phyloP scores from a whole-genome alignment of 2,329 filamentous ascomycete genomes.

The Cytospora piceicola region DNA sequence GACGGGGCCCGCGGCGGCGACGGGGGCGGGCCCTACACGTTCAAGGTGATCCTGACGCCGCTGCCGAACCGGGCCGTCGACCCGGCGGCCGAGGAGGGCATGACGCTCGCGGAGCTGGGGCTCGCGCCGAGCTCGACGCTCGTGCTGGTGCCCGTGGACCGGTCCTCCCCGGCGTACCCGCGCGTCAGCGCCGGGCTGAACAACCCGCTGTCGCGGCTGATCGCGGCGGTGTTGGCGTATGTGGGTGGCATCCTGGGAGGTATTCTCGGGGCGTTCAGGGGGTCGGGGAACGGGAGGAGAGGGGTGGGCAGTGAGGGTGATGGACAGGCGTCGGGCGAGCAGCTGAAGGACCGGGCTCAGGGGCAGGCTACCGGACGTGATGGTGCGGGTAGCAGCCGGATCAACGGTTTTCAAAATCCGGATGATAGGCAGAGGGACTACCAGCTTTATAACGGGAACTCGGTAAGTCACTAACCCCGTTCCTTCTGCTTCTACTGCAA shows the following conservation, averaged over 20 bases:
- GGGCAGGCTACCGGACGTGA: slow-evolving; percentile 38
- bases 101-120: slow-evolving; percentile 69
- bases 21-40: slow-evolving; percentile 70
- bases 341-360: slow-evolving; percentile 12
- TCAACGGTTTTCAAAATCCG: slow-evolving; percentile 57
- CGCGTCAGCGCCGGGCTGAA: slow-evolving; percentile 33
- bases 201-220: slow-evolving; percentile 37
- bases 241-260: slow-evolving; percentile 23
- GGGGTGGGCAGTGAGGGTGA: not conserved
- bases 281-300: slow-evolving; percentile 16
- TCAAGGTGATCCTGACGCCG: slow-evolving; percentile 83
- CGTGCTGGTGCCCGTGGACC: slow-evolving; percentile 73
- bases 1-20: slow-evolving; percentile 64
- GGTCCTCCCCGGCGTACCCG: slow-evolving; percentile 48
- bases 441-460: slow-evolving; percentile 91
- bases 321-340: slow-evolving; percentile 6
- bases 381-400: slow-evolving; percentile 32
- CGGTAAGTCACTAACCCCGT: slow-evolving; percentile 56
- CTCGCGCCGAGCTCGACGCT: slow-evolving; percentile 81
- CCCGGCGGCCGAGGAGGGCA: slow-evolving; percentile 69
- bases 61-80: slow-evolving; percentile 75
- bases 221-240: slow-evolving; percentile 35
- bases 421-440: slow-evolving; percentile 60
- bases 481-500: not conserved
- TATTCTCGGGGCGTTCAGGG: slow-evolving; percentile 27